Percentiles rank a stretch among this genome's conserved stretches.
phyloP scores from a whole-genome alignment of 2,329 filamentous ascomycete genomes.

The Penicillium nordicum region DNA sequence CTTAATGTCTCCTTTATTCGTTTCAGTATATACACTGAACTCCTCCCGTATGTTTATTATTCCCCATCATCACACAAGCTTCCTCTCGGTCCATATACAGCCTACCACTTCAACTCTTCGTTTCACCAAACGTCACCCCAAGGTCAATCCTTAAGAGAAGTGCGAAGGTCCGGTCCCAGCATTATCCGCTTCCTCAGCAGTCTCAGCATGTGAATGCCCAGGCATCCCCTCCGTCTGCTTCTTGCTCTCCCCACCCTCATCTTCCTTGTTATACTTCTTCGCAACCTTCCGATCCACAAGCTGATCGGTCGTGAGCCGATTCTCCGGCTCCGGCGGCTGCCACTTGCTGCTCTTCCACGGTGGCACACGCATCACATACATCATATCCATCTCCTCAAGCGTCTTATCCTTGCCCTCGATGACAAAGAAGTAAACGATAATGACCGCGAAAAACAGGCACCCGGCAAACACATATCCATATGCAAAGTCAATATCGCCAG shows the following conservation, averaged over 20 bases:
- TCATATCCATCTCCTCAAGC: conserved; percentile 71
- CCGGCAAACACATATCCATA: conserved; percentile 76
- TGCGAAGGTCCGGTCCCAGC: conserved; percentile 17
- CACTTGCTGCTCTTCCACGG: conserved; percentile 58
- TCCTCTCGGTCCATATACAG: neutral
- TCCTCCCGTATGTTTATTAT: neutral
- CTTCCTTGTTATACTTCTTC: conserved; percentile 15
- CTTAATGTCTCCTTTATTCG: neutral
- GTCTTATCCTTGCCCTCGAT: conserved; percentile 67
- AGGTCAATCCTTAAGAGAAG: neutral
- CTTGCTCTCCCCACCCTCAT: conserved; percentile 11
- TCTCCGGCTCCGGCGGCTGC: conserved; percentile 22
- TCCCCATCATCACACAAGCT: neutral
- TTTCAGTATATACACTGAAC: neutral
- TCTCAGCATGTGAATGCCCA: conserved; percentile 24
- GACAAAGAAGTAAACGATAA: conserved; percentile 69
- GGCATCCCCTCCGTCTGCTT: conserved; percentile 10
- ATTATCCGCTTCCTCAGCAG: conserved; percentile 12
- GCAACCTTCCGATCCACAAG: conserved; percentile 25
- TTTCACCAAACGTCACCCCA: neutral
- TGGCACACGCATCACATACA: conserved; percentile 62
- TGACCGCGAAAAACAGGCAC: conserved; percentile 62
- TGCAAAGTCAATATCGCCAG: conserved; percentile 64
- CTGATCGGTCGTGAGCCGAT: conserved; percentile 26
- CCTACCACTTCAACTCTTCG: neutral